Percentiles rank a stretch among this genome's conserved stretches.
Evolutionary conservation across 176 grass and related monocot genomes (phyloP).

Genomic region (Oryza glumipatula): DNA sequence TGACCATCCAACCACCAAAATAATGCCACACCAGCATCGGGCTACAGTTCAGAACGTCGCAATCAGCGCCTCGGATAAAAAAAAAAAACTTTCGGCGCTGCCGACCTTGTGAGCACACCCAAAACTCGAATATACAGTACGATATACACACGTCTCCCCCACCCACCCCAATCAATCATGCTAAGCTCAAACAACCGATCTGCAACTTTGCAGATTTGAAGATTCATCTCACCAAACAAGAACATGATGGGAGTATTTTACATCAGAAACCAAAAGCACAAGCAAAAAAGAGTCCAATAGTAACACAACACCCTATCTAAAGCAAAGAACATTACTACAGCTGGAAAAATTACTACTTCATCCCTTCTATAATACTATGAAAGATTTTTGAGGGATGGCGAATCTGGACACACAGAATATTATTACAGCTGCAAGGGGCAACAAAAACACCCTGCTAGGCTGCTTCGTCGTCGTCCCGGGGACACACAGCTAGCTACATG

Average conservation of each 20-base stretch:
- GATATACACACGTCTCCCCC: neutral
- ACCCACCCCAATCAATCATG: neutral
- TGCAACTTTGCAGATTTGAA: neutral
- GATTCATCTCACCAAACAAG: neutral
- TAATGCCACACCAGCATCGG: neutral
- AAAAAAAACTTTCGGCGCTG: neutral
- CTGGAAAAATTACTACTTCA: neutral
- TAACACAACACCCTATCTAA: neutral
- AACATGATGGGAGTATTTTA: neutral
- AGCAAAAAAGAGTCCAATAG: neutral
- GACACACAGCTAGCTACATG: slow-evolving; percentile 40
- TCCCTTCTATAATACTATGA: too few species aligned
- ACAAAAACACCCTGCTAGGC: neutral
- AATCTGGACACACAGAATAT: too few species aligned
- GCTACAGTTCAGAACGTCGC: neutral
- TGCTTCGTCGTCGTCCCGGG: neutral
- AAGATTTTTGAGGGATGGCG: too few species aligned
- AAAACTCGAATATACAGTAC: neutral
- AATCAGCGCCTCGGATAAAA: neutral
- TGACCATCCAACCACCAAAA: neutral
- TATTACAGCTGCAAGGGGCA: neutral
- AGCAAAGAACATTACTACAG: neutral
- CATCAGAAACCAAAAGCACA: neutral
- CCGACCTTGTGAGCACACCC: neutral
- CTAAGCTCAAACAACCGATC: neutral